A percentile compares a stretch with the other conserved stretches of the same genome.
Evolutionary conservation across 2,329 filamentous ascomycete genomes (phyloP).

Genomic region (Corynespora cassiicola): DNA sequence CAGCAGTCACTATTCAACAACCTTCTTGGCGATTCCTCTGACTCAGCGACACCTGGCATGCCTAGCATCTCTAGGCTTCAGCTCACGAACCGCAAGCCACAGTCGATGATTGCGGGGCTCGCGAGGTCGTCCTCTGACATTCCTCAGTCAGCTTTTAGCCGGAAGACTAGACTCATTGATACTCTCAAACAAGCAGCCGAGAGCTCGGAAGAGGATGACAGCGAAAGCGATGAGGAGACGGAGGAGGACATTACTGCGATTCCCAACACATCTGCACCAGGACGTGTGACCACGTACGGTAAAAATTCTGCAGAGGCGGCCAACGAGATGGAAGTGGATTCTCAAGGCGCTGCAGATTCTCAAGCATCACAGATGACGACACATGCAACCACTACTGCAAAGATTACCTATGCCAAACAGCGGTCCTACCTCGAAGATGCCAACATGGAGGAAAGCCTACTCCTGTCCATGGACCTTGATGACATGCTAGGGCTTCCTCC

Average conservation of each 20-base stretch:
- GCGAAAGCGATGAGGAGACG: conserved; percentile 28
- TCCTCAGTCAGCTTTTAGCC: conserved; percentile 26
- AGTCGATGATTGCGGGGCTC: conserved; percentile 25
- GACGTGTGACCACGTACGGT: not conserved
- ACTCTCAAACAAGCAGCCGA: conserved; percentile 33
- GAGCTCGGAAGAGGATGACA: conserved; percentile 30
- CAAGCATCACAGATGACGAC: conserved; percentile 33
- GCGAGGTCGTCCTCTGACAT: conserved; percentile 42
- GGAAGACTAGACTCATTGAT: conserved; percentile 38
- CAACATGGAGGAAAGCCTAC: conserved; percentile 47
- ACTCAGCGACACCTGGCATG: conserved; percentile 33
- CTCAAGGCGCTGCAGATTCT: conserved; percentile 21
- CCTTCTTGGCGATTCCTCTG: conserved; percentile 34
- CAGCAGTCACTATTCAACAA: conserved; percentile 43
- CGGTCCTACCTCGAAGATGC: conserved; percentile 66
- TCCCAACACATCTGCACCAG: conserved; percentile 1
- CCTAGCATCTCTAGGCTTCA: conserved; percentile 38
- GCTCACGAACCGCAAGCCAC: conserved; percentile 32
- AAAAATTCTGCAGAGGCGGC: not conserved
- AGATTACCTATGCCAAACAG: conserved; percentile 65
- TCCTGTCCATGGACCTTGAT: conserved; percentile 43
- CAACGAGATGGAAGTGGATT: conserved; percentile 29
- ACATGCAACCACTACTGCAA: conserved; percentile 40
- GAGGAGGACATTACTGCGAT: conserved; percentile 14
- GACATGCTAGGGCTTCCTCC: conserved; percentile 26